These are phyloP conservation scores for Chaetomiaceae sp. DNA, from an alignment of 2,329 filamentous ascomycete genomes.

Conservation along the genomic window DNA sequence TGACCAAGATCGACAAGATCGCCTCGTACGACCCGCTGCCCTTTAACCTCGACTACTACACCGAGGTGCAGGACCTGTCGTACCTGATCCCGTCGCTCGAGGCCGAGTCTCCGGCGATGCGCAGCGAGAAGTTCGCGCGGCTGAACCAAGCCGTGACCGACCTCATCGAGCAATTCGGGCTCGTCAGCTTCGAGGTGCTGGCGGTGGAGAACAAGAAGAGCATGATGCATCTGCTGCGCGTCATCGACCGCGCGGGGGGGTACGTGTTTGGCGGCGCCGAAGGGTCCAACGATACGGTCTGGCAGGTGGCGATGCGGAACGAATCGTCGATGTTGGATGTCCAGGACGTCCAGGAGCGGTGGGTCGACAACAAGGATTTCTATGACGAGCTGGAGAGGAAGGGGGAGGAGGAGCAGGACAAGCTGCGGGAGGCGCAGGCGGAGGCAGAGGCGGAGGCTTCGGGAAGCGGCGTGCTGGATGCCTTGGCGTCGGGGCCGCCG, in stretches of 20 bases:
- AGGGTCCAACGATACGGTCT: slow-evolving; percentile 92
- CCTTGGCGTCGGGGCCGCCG: slow-evolving; percentile 35
- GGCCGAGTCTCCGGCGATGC: slow-evolving; percentile 64
- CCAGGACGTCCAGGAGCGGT: slow-evolving; percentile 88
- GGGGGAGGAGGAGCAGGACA: slow-evolving; percentile 69
- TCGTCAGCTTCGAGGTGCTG: slow-evolving; percentile 88
- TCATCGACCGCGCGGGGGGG: slow-evolving; percentile 86
- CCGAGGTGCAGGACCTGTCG: slow-evolving; percentile 87
- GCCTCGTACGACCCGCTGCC: slow-evolving; percentile 76
- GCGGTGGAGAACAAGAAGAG: slow-evolving; percentile 95
- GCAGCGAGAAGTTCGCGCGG: slow-evolving; percentile 69
- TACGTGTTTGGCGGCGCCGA: slow-evolving; percentile 90
- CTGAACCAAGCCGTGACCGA: slow-evolving; percentile 83
- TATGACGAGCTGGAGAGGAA: slow-evolving; percentile 75
- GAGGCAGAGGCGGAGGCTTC: slow-evolving; percentile 30
- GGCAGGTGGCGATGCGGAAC: slow-evolving; percentile 88
- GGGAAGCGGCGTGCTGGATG: slow-evolving; percentile 41
- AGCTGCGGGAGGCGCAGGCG: slow-evolving; percentile 35
- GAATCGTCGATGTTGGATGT: slow-evolving; percentile 71
- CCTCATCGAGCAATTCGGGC: slow-evolving; percentile 80
- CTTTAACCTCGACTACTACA: slow-evolving; percentile 96
- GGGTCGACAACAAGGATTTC: slow-evolving; percentile 84
- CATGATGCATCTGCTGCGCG: slow-evolving; percentile 85
- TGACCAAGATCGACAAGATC: slow-evolving; percentile 97
- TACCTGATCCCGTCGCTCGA: slow-evolving; percentile 78